Evolutionary conservation across 495 filamentous ascomycete genomes (phyloP).

Genomic region (Daldinia loculata): DNA sequence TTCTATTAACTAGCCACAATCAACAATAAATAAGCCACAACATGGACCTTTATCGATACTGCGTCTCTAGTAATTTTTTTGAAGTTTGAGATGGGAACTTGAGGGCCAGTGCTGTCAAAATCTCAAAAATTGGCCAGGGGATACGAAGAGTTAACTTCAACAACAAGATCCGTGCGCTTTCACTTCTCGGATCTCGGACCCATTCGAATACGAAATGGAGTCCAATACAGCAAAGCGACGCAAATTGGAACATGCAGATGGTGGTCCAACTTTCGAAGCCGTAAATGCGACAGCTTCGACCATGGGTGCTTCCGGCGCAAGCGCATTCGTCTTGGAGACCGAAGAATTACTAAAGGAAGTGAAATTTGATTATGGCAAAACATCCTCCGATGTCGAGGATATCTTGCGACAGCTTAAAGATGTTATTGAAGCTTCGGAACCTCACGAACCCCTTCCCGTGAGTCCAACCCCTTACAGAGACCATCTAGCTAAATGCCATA

Average conservation of each 20-base stretch:
- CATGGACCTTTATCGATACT: constrained; percentile 35
- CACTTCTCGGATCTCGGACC: not conserved
- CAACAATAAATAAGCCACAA: not conserved
- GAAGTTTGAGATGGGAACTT: constrained; percentile 2
- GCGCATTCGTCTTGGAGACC: constrained; percentile 85
- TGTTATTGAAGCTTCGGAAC: constrained; percentile 74
- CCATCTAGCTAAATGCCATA: not conserved
- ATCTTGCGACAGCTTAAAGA: constrained; percentile 75
- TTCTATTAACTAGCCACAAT: constrained; percentile 12
- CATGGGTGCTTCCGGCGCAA: constrained; percentile 54
- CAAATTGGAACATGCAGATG: constrained; percentile 54
- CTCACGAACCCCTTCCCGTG: constrained; percentile 65
- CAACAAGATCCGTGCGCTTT: constrained; percentile 6
- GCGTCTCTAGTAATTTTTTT: constrained; percentile 24
- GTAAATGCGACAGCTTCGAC: constrained; percentile 37
- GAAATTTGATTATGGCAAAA: constrained; percentile 71
- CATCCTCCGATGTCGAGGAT: constrained; percentile 70
- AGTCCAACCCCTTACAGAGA: constrained; percentile 8
- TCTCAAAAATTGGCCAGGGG: not conserved
- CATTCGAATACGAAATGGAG: constrained; percentile 48
- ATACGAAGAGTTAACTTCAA: not conserved
- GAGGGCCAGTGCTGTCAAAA: not conserved
- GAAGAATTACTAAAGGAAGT: constrained; percentile 81
- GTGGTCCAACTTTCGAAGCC: constrained; percentile 43
- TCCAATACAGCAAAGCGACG: constrained; percentile 56